Evolutionary conservation across 202 grass and related monocot genomes (phyloP).

Genomic region (Carex arenaria): DNA sequence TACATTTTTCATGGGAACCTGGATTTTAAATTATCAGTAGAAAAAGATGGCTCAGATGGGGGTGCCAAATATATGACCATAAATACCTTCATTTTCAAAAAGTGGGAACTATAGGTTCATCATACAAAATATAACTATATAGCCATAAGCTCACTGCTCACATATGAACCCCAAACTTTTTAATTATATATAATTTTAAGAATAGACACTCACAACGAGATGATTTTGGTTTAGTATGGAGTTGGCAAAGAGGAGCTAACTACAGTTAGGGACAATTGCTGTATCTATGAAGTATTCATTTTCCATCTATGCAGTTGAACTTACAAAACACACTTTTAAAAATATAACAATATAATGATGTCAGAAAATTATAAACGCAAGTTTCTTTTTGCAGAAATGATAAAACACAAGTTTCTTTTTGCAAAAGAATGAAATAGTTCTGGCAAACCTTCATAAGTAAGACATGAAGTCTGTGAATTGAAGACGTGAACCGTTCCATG

Average conservation of each 20-base stretch:
- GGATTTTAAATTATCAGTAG: neutral
- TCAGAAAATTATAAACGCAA: neutral
- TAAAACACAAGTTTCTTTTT: neutral
- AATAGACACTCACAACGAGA: neutral
- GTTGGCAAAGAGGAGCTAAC: neutral
- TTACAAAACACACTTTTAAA: neutral
- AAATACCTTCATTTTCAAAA: neutral
- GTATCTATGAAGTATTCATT: neutral
- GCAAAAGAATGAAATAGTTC: neutral
- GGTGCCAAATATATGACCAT: neutral
- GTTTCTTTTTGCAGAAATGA: neutral
- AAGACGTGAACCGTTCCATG: slow-evolving; percentile 72
- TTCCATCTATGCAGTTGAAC: neutral
- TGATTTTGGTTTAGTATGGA: neutral
- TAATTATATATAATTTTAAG: neutral
- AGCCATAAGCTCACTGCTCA: neutral
- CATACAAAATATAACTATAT: neutral
- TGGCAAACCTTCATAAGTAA: slow-evolving; percentile 63
- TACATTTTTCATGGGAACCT: neutral
- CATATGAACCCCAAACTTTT: neutral
- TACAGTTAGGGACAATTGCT: neutral
- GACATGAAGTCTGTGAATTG: slow-evolving; percentile 66
- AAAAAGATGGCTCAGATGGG: neutral
- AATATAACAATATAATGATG: neutral
- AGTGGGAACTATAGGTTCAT: neutral